These are phyloP conservation scores for Cercospora sesami DNA, from an alignment of 2,329 filamentous ascomycete genomes.

Conservation along the genomic window DNA sequence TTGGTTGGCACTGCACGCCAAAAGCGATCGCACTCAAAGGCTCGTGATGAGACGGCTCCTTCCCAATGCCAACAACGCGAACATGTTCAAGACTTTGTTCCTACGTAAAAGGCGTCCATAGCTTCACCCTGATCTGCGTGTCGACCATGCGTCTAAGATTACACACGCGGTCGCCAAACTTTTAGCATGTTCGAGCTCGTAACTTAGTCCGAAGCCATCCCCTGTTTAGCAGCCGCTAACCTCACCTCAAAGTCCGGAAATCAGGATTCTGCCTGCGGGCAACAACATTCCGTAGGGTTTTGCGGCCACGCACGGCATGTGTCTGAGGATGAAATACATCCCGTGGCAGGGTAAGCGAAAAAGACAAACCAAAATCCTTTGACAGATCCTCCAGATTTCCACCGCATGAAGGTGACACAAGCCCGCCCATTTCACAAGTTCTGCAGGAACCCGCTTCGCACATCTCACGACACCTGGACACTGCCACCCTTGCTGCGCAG, in stretches of 20 bases:
- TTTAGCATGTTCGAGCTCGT: constrained; percentile 6
- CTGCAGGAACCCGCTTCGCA: background rate
- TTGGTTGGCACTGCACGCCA: background rate
- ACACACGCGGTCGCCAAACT: constrained; percentile 1
- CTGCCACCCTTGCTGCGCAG: constrained; percentile 1
- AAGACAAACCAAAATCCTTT: constrained; percentile 5
- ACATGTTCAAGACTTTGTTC: background rate
- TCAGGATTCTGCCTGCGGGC: background rate
- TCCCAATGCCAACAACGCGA: background rate
- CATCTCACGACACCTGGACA: background rate
- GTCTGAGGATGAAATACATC: background rate
- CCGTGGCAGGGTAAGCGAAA: constrained; percentile 1
- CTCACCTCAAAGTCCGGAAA: constrained; percentile 5
- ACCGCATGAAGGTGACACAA: background rate
- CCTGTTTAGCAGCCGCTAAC: background rate
- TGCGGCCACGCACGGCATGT: background rate
- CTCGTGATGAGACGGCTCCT: background rate
- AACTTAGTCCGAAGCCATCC: constrained; percentile 2
- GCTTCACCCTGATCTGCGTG: constrained; percentile 8
- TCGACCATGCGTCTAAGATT: constrained; percentile 7
- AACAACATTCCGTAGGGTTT: constrained; percentile 3
- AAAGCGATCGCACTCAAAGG: constrained; percentile 1
- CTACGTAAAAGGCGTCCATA: background rate
- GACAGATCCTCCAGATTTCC: constrained; percentile 8
- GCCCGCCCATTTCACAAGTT: background rate